These are phyloP conservation scores for Daldinia loculata DNA, from an alignment of 495 filamentous ascomycete species.

Conservation along the genomic window DNA sequence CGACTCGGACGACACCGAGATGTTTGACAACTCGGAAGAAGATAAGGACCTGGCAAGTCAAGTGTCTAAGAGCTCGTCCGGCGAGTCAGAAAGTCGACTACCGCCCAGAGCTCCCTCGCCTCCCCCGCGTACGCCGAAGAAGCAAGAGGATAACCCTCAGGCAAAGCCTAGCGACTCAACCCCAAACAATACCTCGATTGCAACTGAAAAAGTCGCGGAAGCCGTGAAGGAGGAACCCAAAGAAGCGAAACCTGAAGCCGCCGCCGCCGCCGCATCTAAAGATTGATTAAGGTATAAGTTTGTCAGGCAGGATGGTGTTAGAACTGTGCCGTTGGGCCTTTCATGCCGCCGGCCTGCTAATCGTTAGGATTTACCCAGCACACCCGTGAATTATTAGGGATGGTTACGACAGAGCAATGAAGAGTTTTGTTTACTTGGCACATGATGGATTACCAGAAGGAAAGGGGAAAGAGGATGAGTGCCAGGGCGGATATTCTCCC, in stretches of 20 bases:
- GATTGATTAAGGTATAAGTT: slow-evolving; percentile 31
- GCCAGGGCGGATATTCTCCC: slow-evolving; percentile 19
- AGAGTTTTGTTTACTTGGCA: slow-evolving; percentile 42
- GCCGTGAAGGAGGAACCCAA: slow-evolving; percentile 43
- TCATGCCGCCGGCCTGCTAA: slow-evolving; percentile 13
- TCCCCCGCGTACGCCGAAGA: slow-evolving; percentile 43
- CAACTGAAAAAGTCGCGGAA: slow-evolving; percentile 25
- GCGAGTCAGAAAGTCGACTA: slow-evolving; percentile 27
- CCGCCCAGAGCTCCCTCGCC: slow-evolving; percentile 46
- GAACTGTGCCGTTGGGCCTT: slow-evolving; percentile 17
- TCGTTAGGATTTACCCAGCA: slow-evolving; percentile 31
- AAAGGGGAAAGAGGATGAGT: slow-evolving; percentile 13
- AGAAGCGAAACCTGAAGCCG: slow-evolving; percentile 30
- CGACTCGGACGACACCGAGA: slow-evolving; percentile 85
- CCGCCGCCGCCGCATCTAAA: slow-evolving; percentile 34
- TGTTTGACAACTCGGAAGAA: slow-evolving; percentile 90
- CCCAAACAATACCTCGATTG: slow-evolving; percentile 9
- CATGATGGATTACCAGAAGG: slow-evolving; percentile 20
- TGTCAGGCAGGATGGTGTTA: slow-evolving; percentile 34
- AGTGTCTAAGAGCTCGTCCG: slow-evolving; percentile 54
- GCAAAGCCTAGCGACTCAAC: slow-evolving; percentile 28
- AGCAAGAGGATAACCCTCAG: slow-evolving; percentile 33
- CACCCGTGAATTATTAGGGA: slow-evolving; percentile 25
- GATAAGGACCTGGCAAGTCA: slow-evolving; percentile 75
- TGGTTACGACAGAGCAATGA: slow-evolving; percentile 34